phyloP scores from a whole-genome alignment of 306 rosid species.

The Rosa chinensis region DNA sequence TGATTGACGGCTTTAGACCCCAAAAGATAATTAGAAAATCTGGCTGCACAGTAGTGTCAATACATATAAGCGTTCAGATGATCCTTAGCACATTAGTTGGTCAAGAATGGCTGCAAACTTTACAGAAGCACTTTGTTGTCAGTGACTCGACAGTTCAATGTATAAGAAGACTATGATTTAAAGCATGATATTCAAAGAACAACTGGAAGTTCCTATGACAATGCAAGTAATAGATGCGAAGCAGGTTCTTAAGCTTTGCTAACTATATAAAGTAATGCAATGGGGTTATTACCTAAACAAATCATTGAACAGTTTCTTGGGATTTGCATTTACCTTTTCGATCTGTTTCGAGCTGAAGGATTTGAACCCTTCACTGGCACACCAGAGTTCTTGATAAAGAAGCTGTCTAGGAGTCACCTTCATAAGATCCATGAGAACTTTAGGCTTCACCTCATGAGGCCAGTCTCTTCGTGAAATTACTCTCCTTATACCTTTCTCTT shows the following conservation, averaged over 20 bases:
- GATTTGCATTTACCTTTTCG: constrained; percentile 58
- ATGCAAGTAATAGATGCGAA: not conserved
- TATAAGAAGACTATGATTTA: not conserved
- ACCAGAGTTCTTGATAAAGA: constrained; percentile 93
- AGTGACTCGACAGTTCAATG: not conserved
- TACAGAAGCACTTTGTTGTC: not conserved
- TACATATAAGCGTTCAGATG: no score
- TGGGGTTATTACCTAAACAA: not conserved
- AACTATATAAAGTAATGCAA: not conserved
- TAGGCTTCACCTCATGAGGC: constrained; percentile 96
- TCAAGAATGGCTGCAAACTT: no score
- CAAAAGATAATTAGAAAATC: no score
- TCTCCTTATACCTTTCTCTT: constrained; percentile 97
- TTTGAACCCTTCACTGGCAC: constrained; percentile 97
- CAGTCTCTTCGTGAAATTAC: constrained; percentile 98
- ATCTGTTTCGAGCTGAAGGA: constrained; percentile 81
- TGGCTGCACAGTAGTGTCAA: no score
- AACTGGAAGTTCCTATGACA: not conserved
- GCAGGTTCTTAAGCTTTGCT: not conserved
- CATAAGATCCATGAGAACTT: constrained; percentile 93
- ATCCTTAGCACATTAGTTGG: no score
- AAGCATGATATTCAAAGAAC: not conserved
- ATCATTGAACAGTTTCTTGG: not conserved
- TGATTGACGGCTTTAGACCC: no score
- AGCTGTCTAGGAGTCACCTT: constrained; percentile 87